Evolutionary conservation across 257 asterid genomes (phyloP), one percentile per base, ranked within the genome.

Genomic region (Ocimum tenuiflorum): DNA sequence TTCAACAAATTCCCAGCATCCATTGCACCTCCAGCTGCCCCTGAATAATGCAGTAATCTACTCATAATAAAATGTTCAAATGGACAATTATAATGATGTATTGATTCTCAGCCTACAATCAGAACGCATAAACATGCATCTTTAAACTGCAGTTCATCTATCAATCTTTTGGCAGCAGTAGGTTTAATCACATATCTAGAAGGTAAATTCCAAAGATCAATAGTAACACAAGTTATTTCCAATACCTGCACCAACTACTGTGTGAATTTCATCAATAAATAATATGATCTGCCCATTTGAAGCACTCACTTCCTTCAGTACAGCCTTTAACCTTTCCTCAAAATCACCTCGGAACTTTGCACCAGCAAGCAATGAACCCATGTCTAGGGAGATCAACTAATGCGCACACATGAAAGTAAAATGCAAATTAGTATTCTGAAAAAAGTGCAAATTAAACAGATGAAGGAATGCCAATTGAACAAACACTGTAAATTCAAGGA

Each of bases 161-260:
- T 31, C 66, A 19, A 14, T 50, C 65, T 47, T 19, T 33, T 23
- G 10, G 38, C 31, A 54, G 54, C 53, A 58, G 41, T 41, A 75
- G 49, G 58, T 46, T 45, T 24, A 52, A 18, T 24, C 10, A 46
- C 3, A 29, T 42, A 29, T 47, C 14, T 13, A 36, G 12, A 23
- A 52, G 23, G n/a, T 19, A 31, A 31, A 9, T 33, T 23, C 24
- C n/a, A 36, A 17, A 24, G 14, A 41, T 24, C 1, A 33, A 58
- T 33, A 35, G 27, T 38, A 35, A 42, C 29, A n/a, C n/a, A n/a
- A 60, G 9, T 58, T 13, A 43, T 17, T 45, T 39, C 64, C 41
- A 70, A 61, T 59, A 88, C 97, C 97, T 84, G 97, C 97, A 73
- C 97, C 97, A 78, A 91, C 97, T 31, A 91, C 94, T 4, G 96